Evolutionary conservation across 306 rosid species (phyloP).

Genomic region (Prinsepia uniflora): DNA sequence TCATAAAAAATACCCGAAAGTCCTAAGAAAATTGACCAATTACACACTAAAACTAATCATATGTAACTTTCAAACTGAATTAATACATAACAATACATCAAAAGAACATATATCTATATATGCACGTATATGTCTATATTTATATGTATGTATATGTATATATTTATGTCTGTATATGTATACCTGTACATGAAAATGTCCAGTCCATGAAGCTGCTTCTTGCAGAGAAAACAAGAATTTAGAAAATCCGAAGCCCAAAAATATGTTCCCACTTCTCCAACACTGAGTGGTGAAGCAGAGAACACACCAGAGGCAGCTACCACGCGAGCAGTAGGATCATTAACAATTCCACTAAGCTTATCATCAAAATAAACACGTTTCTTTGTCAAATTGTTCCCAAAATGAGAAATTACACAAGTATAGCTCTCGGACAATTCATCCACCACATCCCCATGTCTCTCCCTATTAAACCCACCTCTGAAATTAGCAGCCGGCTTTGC

Average conservation of each 20-base stretch:
- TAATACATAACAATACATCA: neutral
- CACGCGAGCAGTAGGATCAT: slow-evolving; percentile 7
- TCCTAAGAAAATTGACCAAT: neutral
- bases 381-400: slow-evolving; percentile 28
- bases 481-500: slow-evolving; percentile 67
- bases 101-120: neutral
- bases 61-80: neutral
- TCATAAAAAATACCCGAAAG: neutral
- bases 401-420: slow-evolving; percentile 54
- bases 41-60: neutral
- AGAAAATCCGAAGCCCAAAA: slow-evolving; percentile 46
- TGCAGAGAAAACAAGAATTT: slow-evolving; percentile 55
- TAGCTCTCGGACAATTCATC: slow-evolving; percentile 52
- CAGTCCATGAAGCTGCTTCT: slow-evolving; percentile 57
- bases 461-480: slow-evolving; percentile 30
- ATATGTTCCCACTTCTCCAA: slow-evolving; percentile 31
- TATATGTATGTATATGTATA: too few species aligned
- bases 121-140: neutral
- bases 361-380: slow-evolving; percentile 45
- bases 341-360: slow-evolving; percentile 24
- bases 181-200: slow-evolving; percentile 90
- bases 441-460: slow-evolving; percentile 25
- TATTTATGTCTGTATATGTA: neutral
- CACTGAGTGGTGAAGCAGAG: slow-evolving; percentile 53
- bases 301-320: slow-evolving; percentile 42